phyloP scores from a whole-genome alignment of 2,329 filamentous ascomycete genomes.

The Alternaria viburni region DNA sequence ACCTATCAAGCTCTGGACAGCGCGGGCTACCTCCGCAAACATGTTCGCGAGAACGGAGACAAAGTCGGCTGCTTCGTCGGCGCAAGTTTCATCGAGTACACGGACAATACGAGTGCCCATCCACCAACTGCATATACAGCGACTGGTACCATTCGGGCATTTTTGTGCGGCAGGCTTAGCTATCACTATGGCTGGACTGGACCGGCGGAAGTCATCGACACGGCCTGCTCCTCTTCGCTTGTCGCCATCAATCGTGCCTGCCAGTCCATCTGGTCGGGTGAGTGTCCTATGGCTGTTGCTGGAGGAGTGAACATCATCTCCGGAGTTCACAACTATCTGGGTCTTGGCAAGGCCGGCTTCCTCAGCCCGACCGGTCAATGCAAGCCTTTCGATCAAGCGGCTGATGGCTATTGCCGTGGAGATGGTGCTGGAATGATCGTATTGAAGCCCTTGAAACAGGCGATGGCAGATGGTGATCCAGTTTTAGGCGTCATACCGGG shows the following conservation, averaged over 20 bases:
- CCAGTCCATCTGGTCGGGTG: conserved; percentile 32
- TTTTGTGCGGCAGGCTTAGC: conserved; percentile 28
- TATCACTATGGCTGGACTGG: conserved; percentile 39
- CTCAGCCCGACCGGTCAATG: conserved; percentile 56
- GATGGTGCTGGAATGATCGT: conserved; percentile 59
- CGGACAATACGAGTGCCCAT: conserved; percentile 21
- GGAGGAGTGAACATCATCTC: conserved; percentile 47
- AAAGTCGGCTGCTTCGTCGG: conserved; percentile 45
- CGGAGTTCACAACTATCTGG: conserved; percentile 37
- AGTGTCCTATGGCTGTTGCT: conserved; percentile 42
- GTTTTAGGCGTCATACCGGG: conserved; percentile 54
- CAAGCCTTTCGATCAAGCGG: conserved; percentile 47
- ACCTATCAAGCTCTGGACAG: conserved; percentile 48
- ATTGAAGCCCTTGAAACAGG: conserved; percentile 59
- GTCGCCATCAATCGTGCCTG: conserved; percentile 42
- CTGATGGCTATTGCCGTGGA: conserved; percentile 62
- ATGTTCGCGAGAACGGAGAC: conserved; percentile 11
- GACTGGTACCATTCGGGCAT: conserved; percentile 30
- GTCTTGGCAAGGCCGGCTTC: conserved; percentile 49
- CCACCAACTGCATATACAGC: conserved; percentile 22
- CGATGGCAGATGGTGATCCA: conserved; percentile 57
- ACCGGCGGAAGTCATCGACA: conserved; percentile 39
- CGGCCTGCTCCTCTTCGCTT: conserved; percentile 43
- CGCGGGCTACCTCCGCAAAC: conserved; percentile 26
- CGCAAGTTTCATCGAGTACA: conserved; percentile 40